Conservation (phyloP, 768 basidiomycete genomes). For the Lanmaoa rubissima region DNA sequence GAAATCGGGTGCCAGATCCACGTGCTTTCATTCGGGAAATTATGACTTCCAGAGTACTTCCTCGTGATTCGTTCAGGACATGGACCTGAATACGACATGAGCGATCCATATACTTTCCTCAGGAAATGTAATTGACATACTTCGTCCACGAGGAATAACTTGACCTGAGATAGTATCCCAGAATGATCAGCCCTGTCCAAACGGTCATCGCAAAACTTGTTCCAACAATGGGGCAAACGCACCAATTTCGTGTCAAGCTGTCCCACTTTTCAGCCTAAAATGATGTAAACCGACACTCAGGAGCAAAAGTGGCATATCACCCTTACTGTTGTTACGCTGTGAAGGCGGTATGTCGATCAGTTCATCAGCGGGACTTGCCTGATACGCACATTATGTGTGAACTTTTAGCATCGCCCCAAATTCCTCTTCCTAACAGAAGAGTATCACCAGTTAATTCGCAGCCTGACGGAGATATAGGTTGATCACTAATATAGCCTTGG, state of each 20-base stretch:
- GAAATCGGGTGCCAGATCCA: slow-evolving; percentile 69
- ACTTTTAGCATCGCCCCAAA: slow-evolving; percentile 71
- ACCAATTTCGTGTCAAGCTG: slow-evolving; percentile 88
- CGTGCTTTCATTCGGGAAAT: slow-evolving; percentile 87
- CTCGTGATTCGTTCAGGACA: slow-evolving; percentile 85
- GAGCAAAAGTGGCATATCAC: neutral
- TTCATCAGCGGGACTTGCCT: neutral
- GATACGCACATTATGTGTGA: slow-evolving; percentile 73
- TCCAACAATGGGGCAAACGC: slow-evolving; percentile 33
- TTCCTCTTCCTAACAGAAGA: slow-evolving; percentile 56
- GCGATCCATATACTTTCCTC: neutral
- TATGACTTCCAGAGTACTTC: slow-evolving; percentile 93
- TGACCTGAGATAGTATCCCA: slow-evolving; percentile 66
- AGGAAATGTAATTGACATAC: slow-evolving; percentile 36
- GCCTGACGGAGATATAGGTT: slow-evolving; percentile 42
- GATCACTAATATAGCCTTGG: neutral
- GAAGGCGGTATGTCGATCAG: slow-evolving; percentile 1
- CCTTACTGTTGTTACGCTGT: slow-evolving; percentile 75
- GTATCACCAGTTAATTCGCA: slow-evolving; percentile 94
- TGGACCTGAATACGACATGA: slow-evolving; percentile 61
- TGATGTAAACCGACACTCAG: neutral
- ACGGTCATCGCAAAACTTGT: slow-evolving; percentile 3
- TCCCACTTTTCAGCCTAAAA: slow-evolving; percentile 94
- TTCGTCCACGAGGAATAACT: slow-evolving; percentile 90
- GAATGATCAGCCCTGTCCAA: slow-evolving; percentile 55